These are phyloP conservation scores for Martiniozyma abietophila DNA, from an alignment of 805 yeast species.

Conservation along the genomic window DNA sequence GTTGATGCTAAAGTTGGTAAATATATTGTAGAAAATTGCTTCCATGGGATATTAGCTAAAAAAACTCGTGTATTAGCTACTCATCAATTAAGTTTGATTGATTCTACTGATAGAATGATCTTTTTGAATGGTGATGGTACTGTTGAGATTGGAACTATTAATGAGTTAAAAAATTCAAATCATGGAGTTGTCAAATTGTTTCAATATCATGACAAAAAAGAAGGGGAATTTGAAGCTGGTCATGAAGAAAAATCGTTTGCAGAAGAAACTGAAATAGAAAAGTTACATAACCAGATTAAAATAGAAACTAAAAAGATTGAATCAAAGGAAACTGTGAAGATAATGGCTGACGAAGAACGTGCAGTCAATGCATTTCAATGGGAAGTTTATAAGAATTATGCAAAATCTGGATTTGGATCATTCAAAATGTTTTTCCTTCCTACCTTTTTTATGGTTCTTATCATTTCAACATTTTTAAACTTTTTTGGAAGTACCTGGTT, in stretches of 20 bases:
- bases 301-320: conserved; percentile 8
- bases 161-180: conserved; percentile 37
- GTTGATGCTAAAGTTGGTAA: conserved; percentile 85
- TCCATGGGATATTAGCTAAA: conserved; percentile 42
- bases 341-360: conserved; percentile 43
- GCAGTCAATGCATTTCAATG: conserved; percentile 47
- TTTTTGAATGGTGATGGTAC: conserved; percentile 59
- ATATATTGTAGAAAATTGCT: conserved; percentile 63
- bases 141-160: conserved; percentile 50
- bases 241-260: conserved; percentile 13
- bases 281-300: conserved; percentile 11
- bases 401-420: conserved; percentile 47
- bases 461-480: conserved; percentile 38
- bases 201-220: conserved; percentile 28
- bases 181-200: conserved; percentile 30
- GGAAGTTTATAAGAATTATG: conserved; percentile 41
- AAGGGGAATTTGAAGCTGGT: conserved; percentile 7
- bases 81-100: conserved; percentile 66
- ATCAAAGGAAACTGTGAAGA: conserved; percentile 24
- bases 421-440: conserved; percentile 27
- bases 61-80: conserved; percentile 73
- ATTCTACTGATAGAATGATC: conserved; percentile 57
- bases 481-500: conserved; percentile 69
- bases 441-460: conserved; percentile 16
- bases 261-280: conserved; percentile 12